phyloP scores from a whole-genome alignment of 2,329 filamentous ascomycete genomes.

The Phyllosticta ampelicida region DNA sequence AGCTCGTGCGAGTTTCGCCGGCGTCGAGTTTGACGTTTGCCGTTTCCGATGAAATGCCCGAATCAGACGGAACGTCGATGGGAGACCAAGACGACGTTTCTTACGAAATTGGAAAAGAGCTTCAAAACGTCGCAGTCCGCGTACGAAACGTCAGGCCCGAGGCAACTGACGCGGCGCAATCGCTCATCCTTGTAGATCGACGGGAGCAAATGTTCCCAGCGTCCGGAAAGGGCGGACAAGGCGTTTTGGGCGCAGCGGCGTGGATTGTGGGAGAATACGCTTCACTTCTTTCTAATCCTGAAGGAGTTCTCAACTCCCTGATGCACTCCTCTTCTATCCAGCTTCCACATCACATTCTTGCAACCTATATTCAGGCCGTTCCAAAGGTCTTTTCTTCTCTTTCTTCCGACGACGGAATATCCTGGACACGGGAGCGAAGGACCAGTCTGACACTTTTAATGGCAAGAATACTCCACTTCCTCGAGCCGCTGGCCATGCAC shows the following conservation, averaged over 20 bases:
- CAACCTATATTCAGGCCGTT: constrained; percentile 70
- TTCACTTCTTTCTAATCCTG: constrained; percentile 55
- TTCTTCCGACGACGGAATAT: constrained; percentile 50
- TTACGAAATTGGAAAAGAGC: constrained; percentile 67
- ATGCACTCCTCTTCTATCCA: constrained; percentile 54
- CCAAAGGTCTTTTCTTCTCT: constrained; percentile 75
- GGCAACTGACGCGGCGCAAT: constrained; percentile 73
- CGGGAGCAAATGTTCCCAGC: constrained; percentile 45
- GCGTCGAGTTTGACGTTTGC: constrained; percentile 23
- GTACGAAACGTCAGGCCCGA: constrained; percentile 73
- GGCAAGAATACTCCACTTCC: constrained; percentile 67
- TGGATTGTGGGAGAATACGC: constrained; percentile 90
- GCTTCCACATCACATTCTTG: constrained; percentile 55
- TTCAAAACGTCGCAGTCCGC: constrained; percentile 84
- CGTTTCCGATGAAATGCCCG: constrained; percentile 1
- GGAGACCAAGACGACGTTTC: constrained; percentile 39
- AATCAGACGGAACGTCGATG: constrained; percentile 14
- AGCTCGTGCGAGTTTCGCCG: constrained; percentile 63
- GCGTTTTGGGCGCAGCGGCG: constrained; percentile 62
- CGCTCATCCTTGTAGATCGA: constrained; percentile 55
- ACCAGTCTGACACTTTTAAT: constrained; percentile 66
- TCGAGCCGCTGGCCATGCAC: constrained; percentile 70
- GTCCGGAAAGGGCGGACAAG: constrained; percentile 41
- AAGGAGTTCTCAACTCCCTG: constrained; percentile 62
- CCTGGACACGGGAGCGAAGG: constrained; percentile 65